Percentiles rank a stretch among this genome's conserved stretches.
Conservation (phyloP, 352 stramenopile species). For the Blastocystis sp. region DNA sequence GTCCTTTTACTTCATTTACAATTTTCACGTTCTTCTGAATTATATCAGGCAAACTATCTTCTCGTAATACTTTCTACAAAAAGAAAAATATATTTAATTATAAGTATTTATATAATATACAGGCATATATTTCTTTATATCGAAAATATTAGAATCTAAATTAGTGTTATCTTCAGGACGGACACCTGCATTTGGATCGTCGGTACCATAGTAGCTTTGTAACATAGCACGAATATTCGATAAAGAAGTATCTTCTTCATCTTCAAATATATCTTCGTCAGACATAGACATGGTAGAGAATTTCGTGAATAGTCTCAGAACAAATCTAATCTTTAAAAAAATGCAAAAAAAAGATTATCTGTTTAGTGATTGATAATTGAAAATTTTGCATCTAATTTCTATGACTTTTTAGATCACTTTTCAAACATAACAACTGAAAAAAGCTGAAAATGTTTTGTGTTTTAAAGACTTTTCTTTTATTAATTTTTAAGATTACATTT, state of each 20-base stretch:
- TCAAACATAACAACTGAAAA: no score
- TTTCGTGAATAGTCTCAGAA: no score
- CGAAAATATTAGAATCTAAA: constrained; percentile 33
- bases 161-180: constrained; percentile 18
- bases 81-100: not conserved
- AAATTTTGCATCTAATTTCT: no score
- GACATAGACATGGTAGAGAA: constrained; percentile 8
- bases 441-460: no score
- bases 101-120: no score
- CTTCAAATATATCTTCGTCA: constrained; percentile 1
- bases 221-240: constrained; percentile 33
- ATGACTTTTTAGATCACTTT: no score
- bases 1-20: constrained; percentile 64
- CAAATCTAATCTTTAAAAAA: no score
- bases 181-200: constrained; percentile 4
- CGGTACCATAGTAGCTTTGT: constrained; percentile 24
- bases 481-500: no score
- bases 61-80: constrained; percentile 16
- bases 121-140: constrained; percentile 30
- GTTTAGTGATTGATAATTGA: no score
- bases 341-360: no score
- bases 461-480: no score
- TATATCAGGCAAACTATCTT: constrained; percentile 11
- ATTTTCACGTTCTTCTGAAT: constrained; percentile 26
- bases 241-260: constrained; percentile 24